A percentile compares a stretch with the other conserved stretches of the same genome.
Evolutionary conservation across 1,284 basidiomycete genomes (phyloP).

Genomic region (Grifola frondosa): DNA sequence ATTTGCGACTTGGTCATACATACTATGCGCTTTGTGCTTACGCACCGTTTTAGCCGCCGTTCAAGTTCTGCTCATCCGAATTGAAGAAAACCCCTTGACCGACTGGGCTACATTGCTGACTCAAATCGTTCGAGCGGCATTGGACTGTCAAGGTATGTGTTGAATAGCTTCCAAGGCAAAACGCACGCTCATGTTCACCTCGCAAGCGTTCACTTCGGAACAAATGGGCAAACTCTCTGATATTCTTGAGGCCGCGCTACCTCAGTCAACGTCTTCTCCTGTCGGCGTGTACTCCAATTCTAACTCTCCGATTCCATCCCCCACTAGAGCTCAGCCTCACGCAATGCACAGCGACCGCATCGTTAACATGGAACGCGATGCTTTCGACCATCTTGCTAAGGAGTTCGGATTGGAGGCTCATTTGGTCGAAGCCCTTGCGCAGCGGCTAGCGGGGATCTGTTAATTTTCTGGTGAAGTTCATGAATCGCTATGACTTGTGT

Average conservation of each 20-base stretch:
- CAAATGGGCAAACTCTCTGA: constrained; percentile 47
- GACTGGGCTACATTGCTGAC: constrained; percentile 41
- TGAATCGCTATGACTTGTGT: background rate
- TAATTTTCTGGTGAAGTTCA: no score
- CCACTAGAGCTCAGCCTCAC: constrained; percentile 11
- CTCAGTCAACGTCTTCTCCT: constrained; percentile 28
- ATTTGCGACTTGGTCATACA: background rate
- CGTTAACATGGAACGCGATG: constrained; percentile 7
- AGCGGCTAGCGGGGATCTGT: constrained; percentile 46
- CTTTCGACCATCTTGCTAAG: constrained; percentile 55
- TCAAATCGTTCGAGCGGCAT: constrained; percentile 52
- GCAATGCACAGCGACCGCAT: constrained; percentile 12
- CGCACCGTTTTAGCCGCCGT: constrained; percentile 29
- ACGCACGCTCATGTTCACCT: background rate
- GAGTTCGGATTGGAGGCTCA: constrained; percentile 73
- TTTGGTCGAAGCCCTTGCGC: constrained; percentile 65
- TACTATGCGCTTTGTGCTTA: background rate
- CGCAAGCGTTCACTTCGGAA: constrained; percentile 58
- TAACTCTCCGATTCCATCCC: constrained; percentile 13
- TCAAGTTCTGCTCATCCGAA: constrained; percentile 33
- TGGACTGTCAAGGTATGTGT: constrained; percentile 54
- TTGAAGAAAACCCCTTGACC: constrained; percentile 35
- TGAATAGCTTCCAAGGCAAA: background rate
- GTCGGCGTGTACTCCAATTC: constrained; percentile 15
- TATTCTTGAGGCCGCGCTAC: constrained; percentile 33